Conservation (phyloP, 331 rosid genomes). For the Acacia pycnantha region DNA sequence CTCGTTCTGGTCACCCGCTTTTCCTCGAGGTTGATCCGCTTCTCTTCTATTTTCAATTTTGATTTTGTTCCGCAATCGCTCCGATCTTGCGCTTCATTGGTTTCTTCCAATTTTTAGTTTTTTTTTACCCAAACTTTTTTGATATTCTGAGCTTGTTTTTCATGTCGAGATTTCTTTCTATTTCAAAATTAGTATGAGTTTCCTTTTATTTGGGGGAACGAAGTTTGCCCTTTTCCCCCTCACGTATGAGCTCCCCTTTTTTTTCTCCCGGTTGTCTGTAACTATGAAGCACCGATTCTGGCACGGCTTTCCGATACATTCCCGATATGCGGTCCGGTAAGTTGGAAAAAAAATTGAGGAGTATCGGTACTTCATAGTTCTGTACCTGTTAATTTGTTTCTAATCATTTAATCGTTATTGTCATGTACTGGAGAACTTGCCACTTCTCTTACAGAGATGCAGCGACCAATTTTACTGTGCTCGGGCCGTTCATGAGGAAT, state of each 20-base stretch:
- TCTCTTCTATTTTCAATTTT: neutral
- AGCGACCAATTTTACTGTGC: neutral
- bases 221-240: neutral
- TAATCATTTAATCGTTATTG: neutral
- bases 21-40: neutral
- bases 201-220: neutral
- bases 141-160: neutral
- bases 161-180: neutral
- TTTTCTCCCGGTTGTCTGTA: neutral
- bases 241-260: neutral
- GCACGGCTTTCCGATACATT: no score
- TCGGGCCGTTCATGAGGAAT: neutral
- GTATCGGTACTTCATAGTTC: no score
- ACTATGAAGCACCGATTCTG: neutral
- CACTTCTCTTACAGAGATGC: neutral
- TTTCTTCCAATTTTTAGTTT: neutral
- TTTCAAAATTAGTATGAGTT: neutral
- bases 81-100: neutral
- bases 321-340: no score
- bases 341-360: no score
- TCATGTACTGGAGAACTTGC: neutral
- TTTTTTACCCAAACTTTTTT: neutral
- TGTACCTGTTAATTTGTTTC: neutral
- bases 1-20: neutral
- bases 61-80: neutral